phyloP scores from a whole-genome alignment of 23 red algal genomes.

The Gracilaria gracilis region DNA sequence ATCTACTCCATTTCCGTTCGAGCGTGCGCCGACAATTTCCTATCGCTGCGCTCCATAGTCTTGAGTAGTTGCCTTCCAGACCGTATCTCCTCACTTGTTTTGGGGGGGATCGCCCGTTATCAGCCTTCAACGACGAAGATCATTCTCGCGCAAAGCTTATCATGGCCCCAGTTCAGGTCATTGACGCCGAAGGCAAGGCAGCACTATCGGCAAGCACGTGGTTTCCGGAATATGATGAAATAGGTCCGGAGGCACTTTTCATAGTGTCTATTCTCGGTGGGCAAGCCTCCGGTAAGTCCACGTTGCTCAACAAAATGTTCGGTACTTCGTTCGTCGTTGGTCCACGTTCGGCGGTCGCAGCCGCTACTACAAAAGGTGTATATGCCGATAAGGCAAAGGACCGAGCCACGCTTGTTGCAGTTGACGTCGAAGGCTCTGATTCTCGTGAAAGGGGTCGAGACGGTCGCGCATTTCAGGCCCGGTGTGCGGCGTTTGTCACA shows the following conservation, averaged over 20 bases:
- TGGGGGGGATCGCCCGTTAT: not conserved
- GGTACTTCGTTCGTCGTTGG: constrained; percentile 86
- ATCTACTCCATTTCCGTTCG: not conserved
- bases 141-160: not conserved
- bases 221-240: constrained; percentile 86
- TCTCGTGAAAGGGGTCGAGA: constrained; percentile 74
- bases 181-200: constrained; percentile 74
- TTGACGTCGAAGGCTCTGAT: constrained; percentile 97
- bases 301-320: constrained; percentile 85
- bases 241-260: constrained; percentile 74
- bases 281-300: constrained; percentile 93
- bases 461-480: constrained; percentile 78
- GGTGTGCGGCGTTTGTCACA: constrained; percentile 73
- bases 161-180: constrained; percentile 47
- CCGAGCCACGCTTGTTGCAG: constrained; percentile 66
- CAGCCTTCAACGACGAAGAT: not conserved
- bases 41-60: not conserved
- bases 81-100: not conserved
- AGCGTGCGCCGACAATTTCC: not conserved
- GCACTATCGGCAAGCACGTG: constrained; percentile 69
- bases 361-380: constrained; percentile 85
- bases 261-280: constrained; percentile 83
- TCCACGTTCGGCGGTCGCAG: constrained; percentile 41
- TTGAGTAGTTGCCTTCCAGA: not conserved
- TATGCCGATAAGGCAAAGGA: constrained; percentile 56